Evolutionary conservation across 768 basidiomycete genomes (phyloP).

Genomic region (Auricularia cornea): DNA sequence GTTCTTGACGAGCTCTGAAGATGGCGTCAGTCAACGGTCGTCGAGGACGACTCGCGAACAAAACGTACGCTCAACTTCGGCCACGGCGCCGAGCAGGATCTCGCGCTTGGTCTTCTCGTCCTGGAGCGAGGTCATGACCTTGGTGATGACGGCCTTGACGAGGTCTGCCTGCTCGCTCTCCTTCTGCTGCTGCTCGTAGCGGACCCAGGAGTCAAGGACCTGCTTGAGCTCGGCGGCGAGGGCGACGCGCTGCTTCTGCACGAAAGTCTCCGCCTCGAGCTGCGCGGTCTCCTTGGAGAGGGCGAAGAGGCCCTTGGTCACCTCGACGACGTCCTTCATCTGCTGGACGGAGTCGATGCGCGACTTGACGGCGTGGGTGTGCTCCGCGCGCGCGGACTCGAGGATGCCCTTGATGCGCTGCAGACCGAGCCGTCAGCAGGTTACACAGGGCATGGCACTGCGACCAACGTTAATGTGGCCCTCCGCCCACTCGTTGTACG

Average conservation of each 20-base stretch:
- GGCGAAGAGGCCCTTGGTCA: conserved; percentile 85
- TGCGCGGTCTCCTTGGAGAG: conserved; percentile 95
- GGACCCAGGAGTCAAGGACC: conserved; percentile 96
- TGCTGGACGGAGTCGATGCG: conserved; percentile 86
- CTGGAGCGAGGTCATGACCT: conserved; percentile 71
- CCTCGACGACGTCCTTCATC: conserved; percentile 90
- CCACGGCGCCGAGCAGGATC: conserved; percentile 66
- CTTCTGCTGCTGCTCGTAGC: conserved; percentile 93
- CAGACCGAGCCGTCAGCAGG: neutral
- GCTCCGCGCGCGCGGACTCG: conserved; percentile 72
- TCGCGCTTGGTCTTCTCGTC: conserved; percentile 90
- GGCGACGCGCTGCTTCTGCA: conserved; percentile 80
- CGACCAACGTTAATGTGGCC: conserved; percentile 56
- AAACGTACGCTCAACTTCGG: conserved; percentile 87
- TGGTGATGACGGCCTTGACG: conserved; percentile 78
- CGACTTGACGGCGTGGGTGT: conserved; percentile 87
- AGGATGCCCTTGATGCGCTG: conserved; percentile 72
- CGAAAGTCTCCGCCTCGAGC: conserved; percentile 83
- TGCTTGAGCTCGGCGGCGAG: conserved; percentile 85
- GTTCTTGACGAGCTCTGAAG: conserved; percentile 79
- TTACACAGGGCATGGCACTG: neutral
- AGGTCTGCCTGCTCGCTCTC: conserved; percentile 94
- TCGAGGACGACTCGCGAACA: neutral
- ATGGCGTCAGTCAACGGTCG: neutral
- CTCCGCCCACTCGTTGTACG: conserved; percentile 89